Evolutionary conservation across 2,329 filamentous ascomycete genomes (phyloP), one percentile per base, ranked within the genome.

Genomic region (Sclerotinia trifoliorum): DNA sequence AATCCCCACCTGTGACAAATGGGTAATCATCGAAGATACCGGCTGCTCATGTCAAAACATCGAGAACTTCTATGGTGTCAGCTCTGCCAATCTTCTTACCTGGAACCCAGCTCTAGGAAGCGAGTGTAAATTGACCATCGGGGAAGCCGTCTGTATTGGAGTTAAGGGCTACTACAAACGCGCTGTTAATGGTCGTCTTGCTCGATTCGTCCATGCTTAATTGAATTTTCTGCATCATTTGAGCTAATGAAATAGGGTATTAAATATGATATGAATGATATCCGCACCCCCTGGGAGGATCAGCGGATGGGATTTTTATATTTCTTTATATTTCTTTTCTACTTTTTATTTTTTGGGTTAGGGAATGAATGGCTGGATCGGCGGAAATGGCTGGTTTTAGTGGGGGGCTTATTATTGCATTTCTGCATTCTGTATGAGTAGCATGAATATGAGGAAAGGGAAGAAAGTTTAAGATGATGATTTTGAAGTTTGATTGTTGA

Each of bases 71-170:
- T 73, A 73, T 44, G 61, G 66, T 42, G 71, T 77, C 63, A 70
- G 69, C 2, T 57, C 75, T 13, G 67, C 70, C 5, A 65, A 77
- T 10, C 70, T 77, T 2, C 56, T 73, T 26, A 51, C 68, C 58
- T 78, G 78, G 78, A 78, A 80, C 68, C 77, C 78, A 6, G 71
- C 71, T 26, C 71, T 77, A 19, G 72, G 74, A 7, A 65, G 54
- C 17, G 69, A 72, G 39, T 79, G 78, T 67, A 71, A 72, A 13
- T 72, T 79, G 24, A 69, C 71, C 67, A 58, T 66, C 8, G 72
- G 72, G 5, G 69, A 74, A 42, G 74, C 74, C 10, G 71, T 73
- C 52, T 77, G 75, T 65, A 73, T 77, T 17, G 67, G 67, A 39
- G 46, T 60, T 21, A 66, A 67, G 8, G 48, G 48, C 4, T 11